Base-by-base conservation (phyloP, 1,284 basidiomycete species). In the Papiliotrema flavescens region DNA sequence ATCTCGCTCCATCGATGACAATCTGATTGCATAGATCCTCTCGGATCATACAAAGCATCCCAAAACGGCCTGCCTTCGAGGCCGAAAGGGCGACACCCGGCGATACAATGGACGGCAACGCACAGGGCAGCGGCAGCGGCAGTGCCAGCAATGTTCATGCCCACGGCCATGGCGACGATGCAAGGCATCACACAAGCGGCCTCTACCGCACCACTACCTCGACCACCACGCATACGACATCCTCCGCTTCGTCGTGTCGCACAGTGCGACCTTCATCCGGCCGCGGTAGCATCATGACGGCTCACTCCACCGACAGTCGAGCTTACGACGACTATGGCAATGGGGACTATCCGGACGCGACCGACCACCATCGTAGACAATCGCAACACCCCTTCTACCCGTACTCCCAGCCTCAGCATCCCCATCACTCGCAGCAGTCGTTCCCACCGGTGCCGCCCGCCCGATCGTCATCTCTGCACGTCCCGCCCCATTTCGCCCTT, bases 381-480 rank as follows among this genome's bases (percentile, higher is more conserved):
- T 32, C 24, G 4, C 15, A 17, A 45, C 8, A 32, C 28, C 28
- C 28, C 28, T 32, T 32, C 11, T 11, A 32, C 28, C 28, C 28
- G 11, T 32, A 32, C 28, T 32, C 28, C 11, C 43, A 20, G 15
- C 15, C 19, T 45, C 19, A 45, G 8, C 43, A 45, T 7, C 15
- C 19, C 11, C n/a, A 32, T n/a, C 5, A 13, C 34, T 39, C 20
- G 35, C 17, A 14, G 19, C 24, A 49, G 17, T 15, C 19, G 9
- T 39, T 39, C 19, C 47, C 47, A 15, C 34, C 36, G 11, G 34
- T 39, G 15, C 17, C 20, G 17, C 47, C 47, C 11, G 47, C 34
- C 35, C 32, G 47, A 37, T 49, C 47, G 11, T 49, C 47, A 11
- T 49, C 47, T n/a, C 23, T 49, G 19, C 23, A 47, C 32, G 20